Percentiles rank a stretch among this genome's conserved stretches.
phyloP scores from a whole-genome alignment of 345 rosid species.

The Pistacia vera region DNA sequence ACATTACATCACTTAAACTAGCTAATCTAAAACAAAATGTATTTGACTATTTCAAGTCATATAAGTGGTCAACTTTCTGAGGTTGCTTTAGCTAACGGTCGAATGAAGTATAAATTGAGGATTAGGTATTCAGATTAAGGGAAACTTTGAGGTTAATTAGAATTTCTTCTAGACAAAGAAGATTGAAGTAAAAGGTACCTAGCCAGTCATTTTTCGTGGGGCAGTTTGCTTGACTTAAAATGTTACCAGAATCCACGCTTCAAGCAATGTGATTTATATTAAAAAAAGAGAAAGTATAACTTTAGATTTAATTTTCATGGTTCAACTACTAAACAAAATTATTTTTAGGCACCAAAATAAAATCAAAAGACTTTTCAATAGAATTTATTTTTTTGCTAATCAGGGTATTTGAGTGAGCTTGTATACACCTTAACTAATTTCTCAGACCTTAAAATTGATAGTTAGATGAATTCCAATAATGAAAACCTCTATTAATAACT shows the following conservation, averaged over 20 bases:
- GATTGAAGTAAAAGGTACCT: background rate
- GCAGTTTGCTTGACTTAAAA: slow-evolving; percentile 8
- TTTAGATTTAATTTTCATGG: background rate
- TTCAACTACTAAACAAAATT: background rate
- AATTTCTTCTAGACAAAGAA: slow-evolving; percentile 1
- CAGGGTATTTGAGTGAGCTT: no score
- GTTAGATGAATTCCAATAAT: no score
- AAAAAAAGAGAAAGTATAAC: background rate
- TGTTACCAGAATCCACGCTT: background rate
- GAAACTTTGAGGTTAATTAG: slow-evolving; percentile 1
- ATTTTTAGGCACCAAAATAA: background rate
- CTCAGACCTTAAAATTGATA: no score
- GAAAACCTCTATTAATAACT: no score
- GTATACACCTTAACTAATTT: no score
- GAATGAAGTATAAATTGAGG: background rate
- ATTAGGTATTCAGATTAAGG: slow-evolving; percentile 15
- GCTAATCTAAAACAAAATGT: background rate
- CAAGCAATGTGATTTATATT: slow-evolving; percentile 5
- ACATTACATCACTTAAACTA: slow-evolving; percentile 26
- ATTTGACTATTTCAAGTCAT: background rate
- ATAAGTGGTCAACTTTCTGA: background rate
- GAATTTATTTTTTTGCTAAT: no score
- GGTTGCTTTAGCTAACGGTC: slow-evolving; percentile 19
- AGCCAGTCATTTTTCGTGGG: slow-evolving; percentile 8
- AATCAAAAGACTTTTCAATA: no score